phyloP scores from a whole-genome alignment of 345 rosid species.

The Bruguiera sexangula region DNA sequence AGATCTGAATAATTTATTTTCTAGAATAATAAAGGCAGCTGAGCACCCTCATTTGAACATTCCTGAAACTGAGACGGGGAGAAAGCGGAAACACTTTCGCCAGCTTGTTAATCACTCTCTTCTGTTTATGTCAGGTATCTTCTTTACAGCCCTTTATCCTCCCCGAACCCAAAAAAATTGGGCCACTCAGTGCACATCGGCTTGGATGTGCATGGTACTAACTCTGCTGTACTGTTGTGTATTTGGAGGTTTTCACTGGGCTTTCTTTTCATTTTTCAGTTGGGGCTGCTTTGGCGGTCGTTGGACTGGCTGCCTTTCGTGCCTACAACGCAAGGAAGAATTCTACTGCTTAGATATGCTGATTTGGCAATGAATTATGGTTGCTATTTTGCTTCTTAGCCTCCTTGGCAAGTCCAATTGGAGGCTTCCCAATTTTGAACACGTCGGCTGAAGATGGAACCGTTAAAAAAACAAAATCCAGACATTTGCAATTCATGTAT shows the following conservation, averaged over 20 bases:
- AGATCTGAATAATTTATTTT: constrained; percentile 47
- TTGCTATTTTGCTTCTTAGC: constrained; percentile 6
- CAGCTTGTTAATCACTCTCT: constrained; percentile 60
- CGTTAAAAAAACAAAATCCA: not conserved
- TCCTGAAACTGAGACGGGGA: constrained; percentile 71
- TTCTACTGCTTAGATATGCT: constrained; percentile 28
- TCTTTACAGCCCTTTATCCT: not conserved
- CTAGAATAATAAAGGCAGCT: constrained; percentile 54
- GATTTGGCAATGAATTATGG: not conserved
- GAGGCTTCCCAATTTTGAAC: constrained; percentile 9
- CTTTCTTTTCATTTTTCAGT: constrained; percentile 36
- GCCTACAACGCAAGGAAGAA: constrained; percentile 62
- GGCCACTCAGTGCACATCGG: not conserved
- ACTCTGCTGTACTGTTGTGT: too few species aligned
- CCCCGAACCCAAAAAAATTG: not conserved
- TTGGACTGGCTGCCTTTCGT: constrained; percentile 62
- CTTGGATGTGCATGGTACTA: not conserved
- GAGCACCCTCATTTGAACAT: constrained; percentile 66
- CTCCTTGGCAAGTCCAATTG: constrained; percentile 9
- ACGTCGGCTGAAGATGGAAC: not conserved
- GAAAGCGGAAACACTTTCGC: constrained; percentile 51
- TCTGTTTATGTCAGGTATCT: constrained; percentile 62
- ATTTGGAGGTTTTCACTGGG: constrained; percentile 11
- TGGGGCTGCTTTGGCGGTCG: constrained; percentile 55
- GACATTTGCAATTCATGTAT: not conserved